Evolutionary conservation across 202 grass and related monocot species (phyloP).

Genomic region (Brachypodium distachyon): DNA sequence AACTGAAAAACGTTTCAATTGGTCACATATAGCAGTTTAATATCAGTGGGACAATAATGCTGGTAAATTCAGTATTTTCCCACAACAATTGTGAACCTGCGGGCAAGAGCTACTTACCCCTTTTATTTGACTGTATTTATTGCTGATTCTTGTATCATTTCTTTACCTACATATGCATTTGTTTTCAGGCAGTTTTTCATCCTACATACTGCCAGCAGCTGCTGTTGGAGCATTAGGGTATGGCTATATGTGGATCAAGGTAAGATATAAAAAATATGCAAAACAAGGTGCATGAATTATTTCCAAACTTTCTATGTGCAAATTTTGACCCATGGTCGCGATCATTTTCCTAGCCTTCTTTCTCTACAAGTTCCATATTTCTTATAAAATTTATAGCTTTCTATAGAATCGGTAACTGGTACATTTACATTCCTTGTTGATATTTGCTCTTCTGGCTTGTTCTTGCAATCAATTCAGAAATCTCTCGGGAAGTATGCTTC

Average conservation of each 20-base stretch:
- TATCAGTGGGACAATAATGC: background rate
- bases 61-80: background rate
- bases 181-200: conserved; percentile 54
- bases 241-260: conserved; percentile 97
- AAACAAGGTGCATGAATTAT: background rate
- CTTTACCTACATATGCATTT: background rate
- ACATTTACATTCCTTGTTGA: background rate
- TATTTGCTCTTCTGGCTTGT: conserved; percentile 5
- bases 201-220: conserved; percentile 83
- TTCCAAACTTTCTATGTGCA: background rate
- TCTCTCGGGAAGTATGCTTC: background rate
- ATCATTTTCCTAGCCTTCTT: background rate
- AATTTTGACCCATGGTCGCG: background rate
- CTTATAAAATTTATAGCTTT: background rate
- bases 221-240: conserved; percentile 88
- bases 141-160: background rate
- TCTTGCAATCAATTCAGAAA: background rate
- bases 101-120: background rate
- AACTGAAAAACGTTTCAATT: background rate
- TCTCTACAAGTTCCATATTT: background rate
- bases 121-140: background rate
- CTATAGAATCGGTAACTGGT: background rate
- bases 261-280: conserved; percentile 17
- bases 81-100: background rate
- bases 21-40: background rate